These are phyloP conservation scores for Metarhizium anisopliae DNA, from an alignment of 2,329 filamentous ascomycete species.

Conservation along the genomic window DNA sequence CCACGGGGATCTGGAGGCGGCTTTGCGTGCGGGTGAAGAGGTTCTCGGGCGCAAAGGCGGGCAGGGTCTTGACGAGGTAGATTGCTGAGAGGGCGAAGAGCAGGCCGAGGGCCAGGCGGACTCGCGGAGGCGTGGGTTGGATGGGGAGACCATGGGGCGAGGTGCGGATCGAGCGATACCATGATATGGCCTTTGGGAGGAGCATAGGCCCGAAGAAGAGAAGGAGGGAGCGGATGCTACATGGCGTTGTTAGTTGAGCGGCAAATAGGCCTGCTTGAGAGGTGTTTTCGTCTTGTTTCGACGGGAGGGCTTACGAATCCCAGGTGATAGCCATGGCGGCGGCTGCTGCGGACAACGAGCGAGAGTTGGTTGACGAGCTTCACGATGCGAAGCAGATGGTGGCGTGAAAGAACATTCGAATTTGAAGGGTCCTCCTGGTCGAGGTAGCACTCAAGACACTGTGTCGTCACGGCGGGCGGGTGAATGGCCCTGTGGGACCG, in stretches of 20 bases:
- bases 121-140: constrained; percentile 43
- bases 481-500: too few species aligned
- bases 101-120: constrained; percentile 49
- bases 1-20: constrained; percentile 75
- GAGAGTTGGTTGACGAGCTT: background rate
- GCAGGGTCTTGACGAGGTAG: constrained; percentile 52
- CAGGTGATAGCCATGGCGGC: constrained; percentile 10
- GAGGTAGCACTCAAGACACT: too few species aligned
- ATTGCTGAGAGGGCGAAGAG: constrained; percentile 41
- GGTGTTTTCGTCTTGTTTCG: background rate
- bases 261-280: background rate
- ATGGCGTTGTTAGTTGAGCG: constrained; percentile 6
- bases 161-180: constrained; percentile 48
- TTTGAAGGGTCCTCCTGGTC: background rate
- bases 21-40: constrained; percentile 71
- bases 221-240: constrained; percentile 44
- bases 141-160: constrained; percentile 41
- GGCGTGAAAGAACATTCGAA: background rate
- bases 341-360: background rate
- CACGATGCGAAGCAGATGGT: background rate
- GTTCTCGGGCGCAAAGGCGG: constrained; percentile 65
- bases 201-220: constrained; percentile 63
- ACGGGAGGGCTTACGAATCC: constrained; percentile 5
- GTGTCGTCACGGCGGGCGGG: background rate
- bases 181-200: constrained; percentile 54